A percentile compares a stretch with the other conserved stretches of the same genome.
Conservation (phyloP, 169 alveolate genomes). For the Plasmodium yoelii region DNA sequence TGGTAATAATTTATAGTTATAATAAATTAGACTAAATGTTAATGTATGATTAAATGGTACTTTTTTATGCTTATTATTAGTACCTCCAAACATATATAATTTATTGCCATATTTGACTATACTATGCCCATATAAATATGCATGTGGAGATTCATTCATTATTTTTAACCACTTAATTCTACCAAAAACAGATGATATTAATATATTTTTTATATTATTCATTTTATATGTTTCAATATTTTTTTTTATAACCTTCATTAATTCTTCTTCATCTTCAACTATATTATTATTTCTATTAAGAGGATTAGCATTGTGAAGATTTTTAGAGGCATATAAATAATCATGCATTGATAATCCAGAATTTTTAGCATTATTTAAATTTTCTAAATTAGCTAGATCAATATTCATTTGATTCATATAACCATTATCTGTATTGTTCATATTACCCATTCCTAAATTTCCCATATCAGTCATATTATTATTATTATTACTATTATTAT, state of each 20-base stretch:
- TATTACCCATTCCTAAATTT: neutral
- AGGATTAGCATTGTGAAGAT: slow-evolving; percentile 5
- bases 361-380: neutral
- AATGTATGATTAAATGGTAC: slow-evolving; percentile 85
- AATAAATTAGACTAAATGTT: slow-evolving; percentile 86
- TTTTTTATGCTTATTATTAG: slow-evolving; percentile 85
- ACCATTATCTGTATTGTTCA: neutral
- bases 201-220: slow-evolving; percentile 67
- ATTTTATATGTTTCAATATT: slow-evolving; percentile 70
- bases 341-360: slow-evolving; percentile 12
- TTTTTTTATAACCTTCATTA: slow-evolving; percentile 65
- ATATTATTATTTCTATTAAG: slow-evolving; percentile 7
- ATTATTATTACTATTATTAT: slow-evolving; percentile 5
- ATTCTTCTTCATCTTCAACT: slow-evolving; percentile 66
- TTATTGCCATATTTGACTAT: slow-evolving; percentile 87
- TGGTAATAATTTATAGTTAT: slow-evolving; percentile 85
- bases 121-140: slow-evolving; percentile 85
- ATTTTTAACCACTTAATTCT: slow-evolving; percentile 74
- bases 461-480: slow-evolving; percentile 27
- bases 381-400: too few species aligned
- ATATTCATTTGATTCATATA: neutral
- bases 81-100: slow-evolving; percentile 90
- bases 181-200: slow-evolving; percentile 72
- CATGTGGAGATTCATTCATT: slow-evolving; percentile 76
- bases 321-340: slow-evolving; percentile 22